Conservation (phyloP, 2,329 filamentous ascomycete genomes). For the Botrytis tulipae region DNA sequence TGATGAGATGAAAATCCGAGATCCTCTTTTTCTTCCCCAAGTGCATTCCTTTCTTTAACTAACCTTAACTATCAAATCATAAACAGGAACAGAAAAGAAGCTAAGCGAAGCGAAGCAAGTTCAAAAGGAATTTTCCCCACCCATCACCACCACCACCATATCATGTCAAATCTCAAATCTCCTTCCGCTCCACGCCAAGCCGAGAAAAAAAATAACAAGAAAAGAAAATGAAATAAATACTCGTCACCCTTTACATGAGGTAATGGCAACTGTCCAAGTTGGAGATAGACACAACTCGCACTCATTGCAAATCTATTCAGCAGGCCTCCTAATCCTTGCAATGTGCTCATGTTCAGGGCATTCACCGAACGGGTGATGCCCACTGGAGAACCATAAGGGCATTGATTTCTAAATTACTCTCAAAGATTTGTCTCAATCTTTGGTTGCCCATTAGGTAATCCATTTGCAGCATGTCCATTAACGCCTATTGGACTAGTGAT, state of each 20-base stretch:
- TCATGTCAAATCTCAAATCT: conserved; percentile 1
- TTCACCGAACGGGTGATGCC: background rate
- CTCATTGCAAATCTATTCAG: background rate
- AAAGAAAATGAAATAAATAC: background rate
- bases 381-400: background rate
- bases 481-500: conserved; percentile 47
- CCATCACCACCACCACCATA: background rate
- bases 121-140: background rate
- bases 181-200: background rate
- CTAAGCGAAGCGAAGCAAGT: background rate
- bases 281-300: background rate
- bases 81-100: conserved; percentile 4
- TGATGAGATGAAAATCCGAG: background rate
- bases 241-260: background rate
- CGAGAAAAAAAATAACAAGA: background rate
- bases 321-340: background rate
- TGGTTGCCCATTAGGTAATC: conserved; percentile 35
- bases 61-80: conserved; percentile 12
- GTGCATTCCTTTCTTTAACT: background rate
- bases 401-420: background rate
- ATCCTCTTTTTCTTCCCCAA: background rate
- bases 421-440: conserved; percentile 34
- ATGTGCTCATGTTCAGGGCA: background rate
- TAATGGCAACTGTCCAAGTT: background rate
- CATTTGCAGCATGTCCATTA: conserved; percentile 38